Evolutionary conservation across 306 rosid species (phyloP).

Genomic region (Medicago ruthenica): DNA sequence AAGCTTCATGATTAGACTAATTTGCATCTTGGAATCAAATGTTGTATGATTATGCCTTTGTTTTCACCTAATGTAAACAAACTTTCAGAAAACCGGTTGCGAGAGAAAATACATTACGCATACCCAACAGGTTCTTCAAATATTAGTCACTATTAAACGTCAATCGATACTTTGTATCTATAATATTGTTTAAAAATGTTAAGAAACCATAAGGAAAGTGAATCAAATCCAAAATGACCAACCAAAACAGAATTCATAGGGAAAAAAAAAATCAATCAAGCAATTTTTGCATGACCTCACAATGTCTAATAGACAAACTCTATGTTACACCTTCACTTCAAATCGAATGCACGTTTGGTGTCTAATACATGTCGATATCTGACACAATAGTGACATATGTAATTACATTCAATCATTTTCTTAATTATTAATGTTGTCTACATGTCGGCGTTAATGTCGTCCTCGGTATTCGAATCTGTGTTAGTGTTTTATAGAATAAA

Average conservation of each 20-base stretch:
- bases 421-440: no score
- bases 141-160: neutral
- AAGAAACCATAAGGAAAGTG: neutral
- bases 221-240: neutral
- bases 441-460: neutral
- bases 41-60: neutral
- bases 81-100: neutral
- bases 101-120: neutral
- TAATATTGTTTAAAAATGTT: neutral
- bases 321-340: neutral
- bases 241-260: neutral
- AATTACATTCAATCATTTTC: neutral
- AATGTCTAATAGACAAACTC: neutral
- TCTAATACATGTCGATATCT: neutral
- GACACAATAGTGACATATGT: neutral
- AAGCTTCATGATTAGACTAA: constrained; percentile 5
- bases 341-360: neutral
- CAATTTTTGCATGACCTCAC: neutral
- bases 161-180: neutral
- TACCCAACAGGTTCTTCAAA: neutral
- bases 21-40: constrained; percentile 1
- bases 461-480: neutral
- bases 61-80: neutral
- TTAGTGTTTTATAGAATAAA: neutral
- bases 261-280: neutral